Evolutionary conservation across 1,139 yeast species (phyloP).

Genomic region (Yamadazyma atlantica): DNA sequence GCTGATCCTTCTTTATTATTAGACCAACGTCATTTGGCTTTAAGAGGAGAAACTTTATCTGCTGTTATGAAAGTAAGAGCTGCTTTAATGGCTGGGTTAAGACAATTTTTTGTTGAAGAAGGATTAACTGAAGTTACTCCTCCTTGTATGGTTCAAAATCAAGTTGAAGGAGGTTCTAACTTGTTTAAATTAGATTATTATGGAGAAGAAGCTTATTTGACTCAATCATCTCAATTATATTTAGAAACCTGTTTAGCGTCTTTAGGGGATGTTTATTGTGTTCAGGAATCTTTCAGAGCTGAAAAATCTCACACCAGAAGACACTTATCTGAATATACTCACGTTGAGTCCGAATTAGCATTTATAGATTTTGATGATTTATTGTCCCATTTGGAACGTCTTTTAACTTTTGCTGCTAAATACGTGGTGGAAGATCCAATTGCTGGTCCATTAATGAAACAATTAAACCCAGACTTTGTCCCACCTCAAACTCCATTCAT

Average conservation of each 20-base stretch:
- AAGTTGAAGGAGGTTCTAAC: slow-evolving; percentile 99
- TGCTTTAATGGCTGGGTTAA: slow-evolving; percentile 64
- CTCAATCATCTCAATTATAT: slow-evolving; percentile 96
- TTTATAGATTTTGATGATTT: slow-evolving; percentile 86
- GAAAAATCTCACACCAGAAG: slow-evolving; percentile 99
- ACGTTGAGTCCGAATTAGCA: slow-evolving; percentile 90
- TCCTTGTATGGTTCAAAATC: slow-evolving; percentile 99
- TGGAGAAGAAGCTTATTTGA: slow-evolving; percentile 94
- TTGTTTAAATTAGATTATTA: slow-evolving; percentile 90
- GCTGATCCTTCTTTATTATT: slow-evolving; percentile 91
- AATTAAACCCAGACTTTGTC: slow-evolving; percentile 87
- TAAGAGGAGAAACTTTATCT: slow-evolving; percentile 93
- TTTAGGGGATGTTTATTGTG: slow-evolving; percentile 93
- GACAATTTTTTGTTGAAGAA: slow-evolving; percentile 77
- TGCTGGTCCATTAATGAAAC: slow-evolving; percentile 85
- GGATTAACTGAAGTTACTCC: slow-evolving; percentile 90
- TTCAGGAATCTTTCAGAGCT: slow-evolving; percentile 99
- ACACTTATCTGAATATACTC: slow-evolving; percentile 96
- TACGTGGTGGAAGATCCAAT: slow-evolving; percentile 85
- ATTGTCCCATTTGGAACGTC: slow-evolving; percentile 78
- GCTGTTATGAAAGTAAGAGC: slow-evolving; percentile 98
- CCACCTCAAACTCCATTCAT: slow-evolving; percentile 84
- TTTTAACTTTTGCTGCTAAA: slow-evolving; percentile 67
- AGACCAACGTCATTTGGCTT: slow-evolving; percentile 92
- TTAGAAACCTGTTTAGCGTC: slow-evolving; percentile 96